These are phyloP conservation scores for Russula lepida DNA, from an alignment of 768 basidiomycete species.

Conservation along the genomic window DNA sequence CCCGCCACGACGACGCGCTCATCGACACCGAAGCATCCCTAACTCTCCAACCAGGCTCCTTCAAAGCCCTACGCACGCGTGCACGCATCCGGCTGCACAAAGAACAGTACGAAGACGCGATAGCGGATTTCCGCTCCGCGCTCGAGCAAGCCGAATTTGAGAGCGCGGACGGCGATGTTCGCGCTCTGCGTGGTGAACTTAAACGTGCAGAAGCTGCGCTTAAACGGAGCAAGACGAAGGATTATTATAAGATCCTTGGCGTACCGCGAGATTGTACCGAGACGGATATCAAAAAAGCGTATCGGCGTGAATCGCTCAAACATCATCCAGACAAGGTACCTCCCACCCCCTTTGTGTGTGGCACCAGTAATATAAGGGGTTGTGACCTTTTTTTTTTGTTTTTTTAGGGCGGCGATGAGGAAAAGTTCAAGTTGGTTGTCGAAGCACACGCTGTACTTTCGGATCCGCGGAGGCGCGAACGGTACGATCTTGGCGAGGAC, in stretches of 20 bases:
- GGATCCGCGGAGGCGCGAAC: slow-evolving; percentile 59
- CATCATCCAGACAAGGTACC: slow-evolving; percentile 78
- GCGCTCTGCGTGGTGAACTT: slow-evolving; percentile 54
- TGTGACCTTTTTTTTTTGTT: neutral
- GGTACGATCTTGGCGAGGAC: slow-evolving; percentile 79
- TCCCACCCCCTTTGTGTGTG: too few species aligned
- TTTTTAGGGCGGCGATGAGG: slow-evolving; percentile 80
- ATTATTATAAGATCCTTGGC: slow-evolving; percentile 76
- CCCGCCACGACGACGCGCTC: slow-evolving; percentile 59
- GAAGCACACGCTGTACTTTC: slow-evolving; percentile 80
- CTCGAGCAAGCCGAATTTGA: slow-evolving; percentile 65
- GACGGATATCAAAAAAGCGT: slow-evolving; percentile 82
- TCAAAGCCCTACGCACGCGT: slow-evolving; percentile 82
- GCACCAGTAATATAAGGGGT: too few species aligned
- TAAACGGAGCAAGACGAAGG: slow-evolving; percentile 85
- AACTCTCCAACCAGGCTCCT: slow-evolving; percentile 50
- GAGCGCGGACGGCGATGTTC: slow-evolving; percentile 52
- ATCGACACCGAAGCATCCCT: slow-evolving; percentile 65
- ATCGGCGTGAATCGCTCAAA: slow-evolving; percentile 76
- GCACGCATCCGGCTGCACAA: slow-evolving; percentile 70
- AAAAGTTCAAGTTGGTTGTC: slow-evolving; percentile 86
- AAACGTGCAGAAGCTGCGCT: slow-evolving; percentile 75
- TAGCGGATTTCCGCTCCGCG: slow-evolving; percentile 73
- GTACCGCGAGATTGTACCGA: slow-evolving; percentile 55
- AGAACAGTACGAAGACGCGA: slow-evolving; percentile 62